Evolutionary conservation across 2,329 filamentous ascomycete species (phyloP), one percentile per base, ranked within the genome.

Genomic region (Colletotrichum sp.): DNA sequence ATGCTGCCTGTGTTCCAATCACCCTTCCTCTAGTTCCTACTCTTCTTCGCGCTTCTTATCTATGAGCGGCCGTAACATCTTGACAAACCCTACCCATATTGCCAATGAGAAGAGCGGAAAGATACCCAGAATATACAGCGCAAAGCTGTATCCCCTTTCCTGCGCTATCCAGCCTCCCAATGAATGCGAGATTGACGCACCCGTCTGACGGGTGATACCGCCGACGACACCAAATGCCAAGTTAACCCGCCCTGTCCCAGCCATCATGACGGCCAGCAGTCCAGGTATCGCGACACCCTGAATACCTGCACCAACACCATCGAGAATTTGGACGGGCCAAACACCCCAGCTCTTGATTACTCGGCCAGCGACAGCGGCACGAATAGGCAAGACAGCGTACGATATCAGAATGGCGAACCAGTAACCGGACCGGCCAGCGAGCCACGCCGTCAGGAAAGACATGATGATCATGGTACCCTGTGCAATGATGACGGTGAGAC

Each of bases 231-330:
- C 57, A 9, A 75, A 67, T 6, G 73, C 72, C 3, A 68, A 26
- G 32, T 75, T 75, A 18, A 75, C 69, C 4, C 55, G 32, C 3
- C 73, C 73, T 9, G 26, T 75, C 1, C 73, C 73, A 16, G 69
- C 69, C 73, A 75, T 72, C 63, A 75, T 72, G 6, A 68, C 73
- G 32, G 69, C 73, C 16, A 75, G 2, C 3, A 75, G 30, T 6
- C 73, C 73, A 2, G 73, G 72, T 8, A 75, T 75, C 5, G 73
- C 73, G 8, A 75, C 73, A 26, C 73, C 67, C 55, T 75, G 73
- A 4, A 75, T 75, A 2, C 73, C 73, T 7, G 73, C 69, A n/a
- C 73, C 73, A 30, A 75, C 15, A 15, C 73, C 73, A 8, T 75
- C 73, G 39, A 75, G 69, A 15, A 75, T 72, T 21, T 75, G 73